A percentile compares a stretch with the other conserved stretches of the same genome.
These are phyloP conservation scores for Thinopyrum elongatum DNA, from an alignment of 176 grass and related monocot genomes.

Conservation along the genomic window DNA sequence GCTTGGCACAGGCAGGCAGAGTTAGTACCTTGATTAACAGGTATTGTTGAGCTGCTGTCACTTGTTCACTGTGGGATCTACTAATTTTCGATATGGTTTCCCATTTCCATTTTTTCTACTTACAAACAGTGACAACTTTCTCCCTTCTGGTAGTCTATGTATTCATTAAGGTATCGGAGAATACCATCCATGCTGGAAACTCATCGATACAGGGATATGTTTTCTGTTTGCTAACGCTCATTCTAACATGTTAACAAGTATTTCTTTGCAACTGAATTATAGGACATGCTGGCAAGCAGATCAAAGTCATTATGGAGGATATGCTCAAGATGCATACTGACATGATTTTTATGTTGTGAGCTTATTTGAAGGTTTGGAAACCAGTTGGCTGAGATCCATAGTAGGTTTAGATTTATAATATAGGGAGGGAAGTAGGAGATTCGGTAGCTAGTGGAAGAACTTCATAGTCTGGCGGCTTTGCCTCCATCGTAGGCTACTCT, in stretches of 20 bases:
- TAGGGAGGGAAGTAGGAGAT: not conserved
- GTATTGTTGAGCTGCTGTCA: conserved; percentile 37
- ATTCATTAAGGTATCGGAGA: conserved; percentile 8
- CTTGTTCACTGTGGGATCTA: conserved; percentile 16
- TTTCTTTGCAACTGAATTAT: conserved; percentile 46
- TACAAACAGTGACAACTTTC: conserved; percentile 26
- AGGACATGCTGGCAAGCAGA: conserved; percentile 33
- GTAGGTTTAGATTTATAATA: conserved; percentile 5
- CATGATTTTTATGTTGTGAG: conserved; percentile 7
- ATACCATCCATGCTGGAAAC: conserved; percentile 13
- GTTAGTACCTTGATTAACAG: conserved; percentile 38
- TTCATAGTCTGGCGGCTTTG: not conserved
- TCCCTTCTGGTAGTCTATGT: conserved; percentile 21
- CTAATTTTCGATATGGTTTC: conserved; percentile 20
- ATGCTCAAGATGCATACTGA: conserved; percentile 37
- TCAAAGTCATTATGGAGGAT: conserved; percentile 39
- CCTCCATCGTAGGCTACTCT: too few species aligned
- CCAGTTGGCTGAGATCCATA: not conserved
- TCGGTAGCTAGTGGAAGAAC: not conserved
- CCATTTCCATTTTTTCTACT: conserved; percentile 29
- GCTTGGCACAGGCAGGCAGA: conserved; percentile 33
- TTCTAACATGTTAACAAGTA: conserved; percentile 21
- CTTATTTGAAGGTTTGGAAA: conserved; percentile 24
- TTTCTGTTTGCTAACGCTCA: conserved; percentile 24
- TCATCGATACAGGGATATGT: not conserved